Evolutionary conservation across 768 basidiomycete genomes (phyloP), one percentile per base, ranked within the genome.

Genomic region (Boletus vermiculosoides): DNA sequence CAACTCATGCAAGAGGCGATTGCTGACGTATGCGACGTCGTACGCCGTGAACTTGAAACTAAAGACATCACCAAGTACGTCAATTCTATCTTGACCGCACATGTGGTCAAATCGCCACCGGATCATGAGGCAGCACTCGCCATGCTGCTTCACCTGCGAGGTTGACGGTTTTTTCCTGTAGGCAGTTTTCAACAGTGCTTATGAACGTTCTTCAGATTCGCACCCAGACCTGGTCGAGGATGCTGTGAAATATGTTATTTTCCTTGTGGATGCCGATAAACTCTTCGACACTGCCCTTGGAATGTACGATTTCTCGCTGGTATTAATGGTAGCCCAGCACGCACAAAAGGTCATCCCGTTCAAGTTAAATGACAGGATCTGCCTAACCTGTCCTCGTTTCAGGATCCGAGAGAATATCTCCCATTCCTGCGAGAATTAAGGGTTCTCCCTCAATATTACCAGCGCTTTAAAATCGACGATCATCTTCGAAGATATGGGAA

Each of bases 361-460:
- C n/a, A 3, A 12, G 70, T 62, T 1, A 0, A 42, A 16, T 50
- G 48, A 39, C 7, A 11, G 11, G 28, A 45, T 52, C 51, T 57
- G 31, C 44, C 54, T 55, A 9, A 58, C 20, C 51, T 62, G 40
- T 31, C 20, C n/a, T 30, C 28, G 54, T 55, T 56, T 28, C 62
- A 98, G 96, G 97, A 99, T 71, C 97, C 97, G 7, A 81, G 94
- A 63, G 97, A 99, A 69, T 99, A 99, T 66, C 83, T 99, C 0
- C 97, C 97, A 0, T 98, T 99, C 84, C 80, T 99, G 33, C 85
- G 93, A 10, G 92, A 96, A 62, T 80, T 99, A 9, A 84, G 92
- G 20, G 80, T 87, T 0, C 59, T 72, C 30, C 89, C 93, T 45
- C 83, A 82, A 56, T 81, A 84, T 66, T 92, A 96, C 65, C 95